These are phyloP conservation scores for Penicillium sp. DNA, from an alignment of 2,329 filamentous ascomycete species.

Conservation along the genomic window DNA sequence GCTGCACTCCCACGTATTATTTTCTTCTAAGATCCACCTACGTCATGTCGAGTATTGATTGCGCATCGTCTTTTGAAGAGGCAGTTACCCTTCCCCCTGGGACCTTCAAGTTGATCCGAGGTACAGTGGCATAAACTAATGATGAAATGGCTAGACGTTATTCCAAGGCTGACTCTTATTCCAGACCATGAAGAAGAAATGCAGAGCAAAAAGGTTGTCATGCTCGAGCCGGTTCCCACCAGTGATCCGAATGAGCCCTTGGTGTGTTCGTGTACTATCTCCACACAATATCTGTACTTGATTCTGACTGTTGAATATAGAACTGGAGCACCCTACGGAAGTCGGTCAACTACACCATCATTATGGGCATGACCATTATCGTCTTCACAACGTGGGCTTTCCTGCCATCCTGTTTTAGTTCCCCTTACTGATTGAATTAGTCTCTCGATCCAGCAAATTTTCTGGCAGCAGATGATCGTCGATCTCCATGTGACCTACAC, in stretches of 20 bases:
- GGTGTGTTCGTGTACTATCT: constrained; percentile 14
- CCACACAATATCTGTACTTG: background rate
- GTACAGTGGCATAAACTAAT: constrained; percentile 1
- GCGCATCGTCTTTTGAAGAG: background rate
- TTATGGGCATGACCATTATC: constrained; percentile 42
- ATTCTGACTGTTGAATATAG: constrained; percentile 14
- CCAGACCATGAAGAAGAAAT: constrained; percentile 13
- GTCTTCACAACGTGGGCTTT: constrained; percentile 37
- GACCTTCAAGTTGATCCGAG: constrained; percentile 25
- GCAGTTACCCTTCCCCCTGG: constrained; percentile 19
- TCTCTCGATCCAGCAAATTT: constrained; percentile 40
- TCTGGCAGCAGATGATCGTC: constrained; percentile 46
- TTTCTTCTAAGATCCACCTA: background rate
- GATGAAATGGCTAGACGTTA: background rate
- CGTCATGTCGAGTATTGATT: background rate
- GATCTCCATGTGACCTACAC: constrained; percentile 43
- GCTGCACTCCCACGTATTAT: background rate
- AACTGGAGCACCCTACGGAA: constrained; percentile 47
- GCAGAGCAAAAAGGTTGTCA: constrained; percentile 12
- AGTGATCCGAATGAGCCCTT: constrained; percentile 32
- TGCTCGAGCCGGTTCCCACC: constrained; percentile 39
- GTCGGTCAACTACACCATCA: constrained; percentile 40
- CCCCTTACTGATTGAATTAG: constrained; percentile 6
- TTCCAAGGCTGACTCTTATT: background rate
- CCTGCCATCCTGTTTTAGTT: background rate